A percentile compares a stretch with the other conserved stretches of the same genome.
phyloP scores from a whole-genome alignment of 2,329 filamentous ascomycete species.

The Sporothrix curviconia region DNA sequence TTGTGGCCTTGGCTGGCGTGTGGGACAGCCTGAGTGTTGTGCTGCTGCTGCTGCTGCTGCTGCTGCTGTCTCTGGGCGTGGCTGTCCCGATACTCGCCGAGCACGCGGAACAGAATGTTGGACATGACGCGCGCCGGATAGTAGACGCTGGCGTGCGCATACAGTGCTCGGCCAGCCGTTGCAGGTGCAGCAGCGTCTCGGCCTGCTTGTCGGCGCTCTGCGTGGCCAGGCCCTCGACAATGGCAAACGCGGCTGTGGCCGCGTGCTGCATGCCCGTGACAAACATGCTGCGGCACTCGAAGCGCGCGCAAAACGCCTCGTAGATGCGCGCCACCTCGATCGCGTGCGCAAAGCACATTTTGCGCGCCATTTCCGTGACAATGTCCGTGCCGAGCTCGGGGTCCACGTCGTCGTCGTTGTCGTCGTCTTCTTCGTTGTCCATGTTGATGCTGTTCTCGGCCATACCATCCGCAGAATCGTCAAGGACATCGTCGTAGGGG shows the following conservation, averaged over 20 bases:
- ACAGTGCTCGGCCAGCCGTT: constrained; percentile 8
- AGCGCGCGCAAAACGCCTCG: constrained; percentile 11
- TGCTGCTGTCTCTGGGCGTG: not conserved
- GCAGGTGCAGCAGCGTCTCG: constrained; percentile 10
- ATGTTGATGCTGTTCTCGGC: not conserved
- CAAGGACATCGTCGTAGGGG: not conserved
- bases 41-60: constrained; percentile 1
- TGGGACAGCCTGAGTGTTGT: no score
- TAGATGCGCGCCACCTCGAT: constrained; percentile 14
- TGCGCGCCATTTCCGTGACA: constrained; percentile 10
- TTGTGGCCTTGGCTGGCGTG: not conserved
- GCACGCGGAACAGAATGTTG: constrained; percentile 9
- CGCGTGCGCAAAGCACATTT: constrained; percentile 11
- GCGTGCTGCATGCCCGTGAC: constrained; percentile 17
- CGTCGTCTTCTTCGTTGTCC: not conserved
- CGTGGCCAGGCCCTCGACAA: constrained; percentile 10
- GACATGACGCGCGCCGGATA: constrained; percentile 12
- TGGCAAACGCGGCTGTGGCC: constrained; percentile 13
- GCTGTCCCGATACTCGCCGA: constrained; percentile 8
- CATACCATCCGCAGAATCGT: not conserved
- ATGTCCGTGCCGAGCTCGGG: constrained; percentile 6
- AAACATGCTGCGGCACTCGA: constrained; percentile 13
- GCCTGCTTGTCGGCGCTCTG: constrained; percentile 8
- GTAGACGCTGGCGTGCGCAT: constrained; percentile 9
- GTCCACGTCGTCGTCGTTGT: constrained; percentile 7